phyloP scores from a whole-genome alignment of 768 basidiomycete genomes.

The Pleurotus platypus region DNA sequence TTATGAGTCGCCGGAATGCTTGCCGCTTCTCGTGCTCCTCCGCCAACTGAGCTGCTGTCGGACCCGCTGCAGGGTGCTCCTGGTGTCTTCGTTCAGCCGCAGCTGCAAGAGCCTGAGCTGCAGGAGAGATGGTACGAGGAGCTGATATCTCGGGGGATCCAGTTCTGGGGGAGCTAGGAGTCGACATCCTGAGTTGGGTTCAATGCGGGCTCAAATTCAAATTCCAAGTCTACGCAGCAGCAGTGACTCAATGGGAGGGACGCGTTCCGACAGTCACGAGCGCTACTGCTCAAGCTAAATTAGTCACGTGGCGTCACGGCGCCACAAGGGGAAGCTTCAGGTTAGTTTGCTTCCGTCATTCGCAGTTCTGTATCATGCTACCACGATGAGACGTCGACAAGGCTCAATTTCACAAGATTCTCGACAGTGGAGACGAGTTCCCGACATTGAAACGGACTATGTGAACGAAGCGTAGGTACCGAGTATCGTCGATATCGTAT shows the following conservation, averaged over 20 bases:
- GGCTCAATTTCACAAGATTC: neutral
- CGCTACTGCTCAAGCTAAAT: no score
- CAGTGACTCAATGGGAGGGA: neutral
- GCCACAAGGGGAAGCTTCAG: no score
- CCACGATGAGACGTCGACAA: conserved; percentile 1
- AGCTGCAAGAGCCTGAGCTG: conserved; percentile 29
- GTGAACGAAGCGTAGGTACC: conserved; percentile 61
- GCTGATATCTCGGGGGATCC: neutral
- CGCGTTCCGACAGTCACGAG: neutral
- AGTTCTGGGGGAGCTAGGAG: neutral
- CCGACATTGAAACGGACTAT: conserved; percentile 46
- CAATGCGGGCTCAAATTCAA: neutral
- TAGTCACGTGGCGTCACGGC: no score
- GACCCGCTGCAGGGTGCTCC: conserved; percentile 23
- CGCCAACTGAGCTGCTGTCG: conserved; percentile 33
- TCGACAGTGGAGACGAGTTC: conserved; percentile 1
- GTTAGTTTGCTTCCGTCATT: neutral
- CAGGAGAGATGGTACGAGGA: conserved; percentile 21
- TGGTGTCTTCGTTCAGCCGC: conserved; percentile 42
- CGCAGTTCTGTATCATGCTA: neutral
- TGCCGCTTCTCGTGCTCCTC: conserved; percentile 67
- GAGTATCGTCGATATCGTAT: no score
- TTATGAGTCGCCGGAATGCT: conserved; percentile 70
- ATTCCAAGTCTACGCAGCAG: neutral
- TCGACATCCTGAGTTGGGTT: neutral